These are phyloP conservation scores for Castanea crenata DNA, from an alignment of 306 rosid genomes.

Conservation along the genomic window DNA sequence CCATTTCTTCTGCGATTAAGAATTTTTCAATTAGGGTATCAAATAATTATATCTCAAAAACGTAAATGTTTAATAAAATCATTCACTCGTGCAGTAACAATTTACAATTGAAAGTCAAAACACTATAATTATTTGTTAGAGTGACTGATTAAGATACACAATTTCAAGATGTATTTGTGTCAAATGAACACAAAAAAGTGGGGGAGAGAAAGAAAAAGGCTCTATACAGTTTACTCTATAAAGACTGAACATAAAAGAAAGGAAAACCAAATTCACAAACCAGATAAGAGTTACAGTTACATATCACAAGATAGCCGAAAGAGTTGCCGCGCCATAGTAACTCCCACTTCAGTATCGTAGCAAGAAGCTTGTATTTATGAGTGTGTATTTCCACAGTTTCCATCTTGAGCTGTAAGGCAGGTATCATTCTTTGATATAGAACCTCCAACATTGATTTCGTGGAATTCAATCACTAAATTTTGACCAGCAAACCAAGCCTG, in stretches of 20 bases:
- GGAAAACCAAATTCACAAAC: slow-evolving; percentile 45
- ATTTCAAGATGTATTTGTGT: slow-evolving; percentile 45
- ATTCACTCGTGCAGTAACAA: slow-evolving; percentile 1
- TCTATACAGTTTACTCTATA: slow-evolving; percentile 55
- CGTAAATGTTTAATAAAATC: slow-evolving; percentile 5
- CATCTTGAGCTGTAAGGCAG: slow-evolving; percentile 4
- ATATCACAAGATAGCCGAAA: slow-evolving; percentile 11
- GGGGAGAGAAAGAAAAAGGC: slow-evolving; percentile 11
- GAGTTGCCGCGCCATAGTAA: slow-evolving; percentile 5
- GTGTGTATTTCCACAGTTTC: slow-evolving; percentile 3
- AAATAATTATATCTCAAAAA: not conserved
- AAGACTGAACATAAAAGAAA: slow-evolving; percentile 30
- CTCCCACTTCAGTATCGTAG: slow-evolving; percentile 26
- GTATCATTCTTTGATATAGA: slow-evolving; percentile 2
- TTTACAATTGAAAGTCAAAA: slow-evolving; percentile 24
- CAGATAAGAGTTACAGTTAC: slow-evolving; percentile 4
- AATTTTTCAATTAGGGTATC: not conserved
- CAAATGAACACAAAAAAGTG: slow-evolving; percentile 26
- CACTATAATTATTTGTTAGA: slow-evolving; percentile 25
- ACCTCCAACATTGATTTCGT: slow-evolving; percentile 9
- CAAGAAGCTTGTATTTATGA: slow-evolving; percentile 21
- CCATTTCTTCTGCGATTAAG: not conserved
- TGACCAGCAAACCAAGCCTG: slow-evolving; percentile 4
- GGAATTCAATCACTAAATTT: slow-evolving; percentile 6
- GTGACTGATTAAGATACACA: slow-evolving; percentile 37